Base-by-base conservation (phyloP, 345 rosid genomes). In the Brassica carinata region DNA sequence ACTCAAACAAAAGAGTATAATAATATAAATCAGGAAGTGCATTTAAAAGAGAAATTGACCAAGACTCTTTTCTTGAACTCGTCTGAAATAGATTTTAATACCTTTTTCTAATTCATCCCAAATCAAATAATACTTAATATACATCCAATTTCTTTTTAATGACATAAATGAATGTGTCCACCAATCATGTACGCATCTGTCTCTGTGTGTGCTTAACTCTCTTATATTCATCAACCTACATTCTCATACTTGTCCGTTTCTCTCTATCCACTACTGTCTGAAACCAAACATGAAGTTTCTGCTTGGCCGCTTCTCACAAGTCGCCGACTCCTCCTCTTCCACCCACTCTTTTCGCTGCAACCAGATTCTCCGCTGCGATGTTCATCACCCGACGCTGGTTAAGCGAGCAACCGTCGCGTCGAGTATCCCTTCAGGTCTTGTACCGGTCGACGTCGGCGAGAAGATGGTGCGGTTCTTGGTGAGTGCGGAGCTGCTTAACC, bases 401-500 rank as follows among this genome's bases (percentile, higher is more conserved):
- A 80, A 80, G 55, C 34, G 82, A 74, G 62, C 89, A 27, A 73
- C 85, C 7, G 61, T 72, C 2, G 64, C 73, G 0, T 11, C 67
- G 18, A 53, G 74, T 0, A 97, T 92, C 5, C 97, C 98, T 10
- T 85, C 89, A 5, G 99, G 99, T 0, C 88, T 89, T 81, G 88
- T 96, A 3, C 97, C 98, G 9, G 93, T 96, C 2, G 87, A 86
- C 85, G 99, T 96, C 4, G 99, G 99, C 0, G 97, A 91, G n/a
- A 90, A 89, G 84, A 91, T 90, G 98, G 97, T 91, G 82, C 76
- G 98, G 76, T 96, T 90, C 83, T 83, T 88, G 18, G 94, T 96
- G 43, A 87, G 88, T 78, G 97, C 99, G 0, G 94, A 91, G 87
- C 64, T 92, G 17, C 82, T 96, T 62, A 92, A 90, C 81, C 99